Evolutionary conservation across 805 yeast species (phyloP), one percentile per base, ranked within the genome.

Genomic region (Saccharomyces cerevisiae): DNA sequence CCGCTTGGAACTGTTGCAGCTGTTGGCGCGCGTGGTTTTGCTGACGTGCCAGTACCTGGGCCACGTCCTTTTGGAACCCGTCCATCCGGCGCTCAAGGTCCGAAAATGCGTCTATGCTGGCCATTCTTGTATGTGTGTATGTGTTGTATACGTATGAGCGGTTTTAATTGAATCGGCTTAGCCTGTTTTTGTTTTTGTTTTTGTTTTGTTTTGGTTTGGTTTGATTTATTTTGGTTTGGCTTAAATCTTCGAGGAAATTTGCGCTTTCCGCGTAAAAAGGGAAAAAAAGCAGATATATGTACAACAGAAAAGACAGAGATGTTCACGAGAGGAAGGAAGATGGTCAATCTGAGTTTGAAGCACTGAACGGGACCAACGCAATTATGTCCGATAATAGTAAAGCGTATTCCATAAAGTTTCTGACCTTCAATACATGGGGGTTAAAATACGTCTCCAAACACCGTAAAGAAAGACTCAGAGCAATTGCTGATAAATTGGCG

Each of bases 391-490:
- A 36, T 2, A 21, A 36, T 9, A n/a, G 17, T 10, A 36, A 9
- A 5, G 43, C 24, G 3, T 36, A 36, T 21, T 36, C 43, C 24
- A 36, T 36, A 36, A 79, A 73, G 57, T 72, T 87, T 41, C 73
- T 87, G 28, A 86, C 94, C 0, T 80, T 85, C 66, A 87, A 87
- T 67, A 82, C 86, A 1, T 89, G 97, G 97, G 99, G 99, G 1
- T 74, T 94, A 56, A 90, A 89, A 63, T 85, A 71, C 62, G 87
- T 94, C 1, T 83, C 97, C n/a, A 86, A 84, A 63, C 71, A 71
- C 56, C 74, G 99, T 30, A 69, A 71, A 36, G 77, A 76, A 58
- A 76, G 99, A 41, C 73, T 94, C 31, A 68, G 62, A 14, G 96
- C 89, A 1, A 87, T 94, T 31, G 96, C 95, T 0, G 78, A 82